Base-by-base conservation (phyloP, 345 rosid species). In the Rhodamnia argentea region DNA sequence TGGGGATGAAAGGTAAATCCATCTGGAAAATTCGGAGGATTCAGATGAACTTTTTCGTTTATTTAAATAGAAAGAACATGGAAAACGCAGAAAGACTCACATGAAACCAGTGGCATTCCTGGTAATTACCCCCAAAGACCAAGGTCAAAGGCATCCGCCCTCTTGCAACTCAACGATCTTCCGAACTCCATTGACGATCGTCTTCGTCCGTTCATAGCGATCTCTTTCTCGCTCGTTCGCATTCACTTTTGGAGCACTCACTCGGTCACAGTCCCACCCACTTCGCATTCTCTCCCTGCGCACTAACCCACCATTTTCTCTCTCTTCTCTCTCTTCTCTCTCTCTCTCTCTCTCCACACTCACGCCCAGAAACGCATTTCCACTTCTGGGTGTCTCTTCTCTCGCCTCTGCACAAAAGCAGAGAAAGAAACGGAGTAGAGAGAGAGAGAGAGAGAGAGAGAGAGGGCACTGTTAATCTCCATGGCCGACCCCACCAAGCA, bases 401-500 rank as follows among this genome's bases (percentile, higher is more conserved):
- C 32, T 64, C 82, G 51, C 86, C 85, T 58, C 51, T 55, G 4
- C 15, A 12, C 32, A 4, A 42, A 58, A 84, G 78, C 44, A 64
- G 78, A 32, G 78, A 1, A 10, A 40, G 52, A 4, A 23, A 51
- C 52, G 44, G 6, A 84, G 23, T 0, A 57, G 51, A 13, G 59
- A 47, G 29, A 12, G 52, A 9, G 42, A 15, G 86, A 14, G 59
- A 15, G 22, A 7, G 58, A 15, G 26, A 4, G 9, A 44, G 47
- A 6, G 52, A 22, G 47, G 0, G 78, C 47, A 6, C 37, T 24
- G 18, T 51, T 27, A 10, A 37, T 52, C 52, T 86, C 87, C 82
- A 95, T 95, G 98, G 93, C 95, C 74, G 95, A 93, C 82, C 87
- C 91, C 78, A 55, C 90, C 13, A 96, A 95, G 93, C 91, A 93